phyloP scores from a whole-genome alignment of 805 yeast genomes.

The Cyberlindnera euphorbiae region DNA sequence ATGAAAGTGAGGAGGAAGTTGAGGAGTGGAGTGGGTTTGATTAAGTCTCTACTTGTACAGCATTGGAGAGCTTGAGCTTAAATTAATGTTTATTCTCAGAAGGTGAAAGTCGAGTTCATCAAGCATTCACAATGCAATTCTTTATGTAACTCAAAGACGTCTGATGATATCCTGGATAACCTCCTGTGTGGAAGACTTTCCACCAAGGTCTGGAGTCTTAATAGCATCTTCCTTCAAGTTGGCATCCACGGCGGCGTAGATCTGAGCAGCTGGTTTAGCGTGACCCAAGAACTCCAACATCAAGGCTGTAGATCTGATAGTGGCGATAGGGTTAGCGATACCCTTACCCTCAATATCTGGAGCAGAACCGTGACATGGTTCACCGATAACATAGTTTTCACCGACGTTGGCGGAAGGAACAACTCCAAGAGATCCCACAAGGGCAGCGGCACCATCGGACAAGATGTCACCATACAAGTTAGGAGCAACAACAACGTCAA shows the following conservation, averaged over 20 bases:
- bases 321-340: slow-evolving; percentile 94
- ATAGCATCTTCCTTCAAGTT: slow-evolving; percentile 71
- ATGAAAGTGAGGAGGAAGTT: slow-evolving; percentile 6
- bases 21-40: slow-evolving; percentile 37
- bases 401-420: slow-evolving; percentile 99
- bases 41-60: too few relatives aligned
- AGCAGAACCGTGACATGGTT: slow-evolving; percentile 99
- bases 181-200: slow-evolving; percentile 78
- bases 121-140: background rate
- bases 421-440: slow-evolving; percentile 95
- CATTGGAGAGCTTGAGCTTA: too few relatives aligned
- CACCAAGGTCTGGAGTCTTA: slow-evolving; percentile 95
- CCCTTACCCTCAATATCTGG: slow-evolving; percentile 97
- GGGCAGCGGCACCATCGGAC: slow-evolving; percentile 97
- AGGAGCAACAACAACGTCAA: slow-evolving; percentile 98
- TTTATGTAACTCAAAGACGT: slow-evolving; percentile 18
- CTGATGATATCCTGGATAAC: slow-evolving; percentile 77
- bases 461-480: slow-evolving; percentile 96
- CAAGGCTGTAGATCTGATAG: slow-evolving; percentile 95
- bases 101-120: background rate
- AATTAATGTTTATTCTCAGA: background rate
- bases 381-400: slow-evolving; percentile 93
- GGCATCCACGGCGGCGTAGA: slow-evolving; percentile 92
- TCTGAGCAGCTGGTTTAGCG: slow-evolving; percentile 83
- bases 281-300: slow-evolving; percentile 97